phyloP scores from a whole-genome alignment of 306 rosid genomes.

The Lathyrus oleraceus region DNA sequence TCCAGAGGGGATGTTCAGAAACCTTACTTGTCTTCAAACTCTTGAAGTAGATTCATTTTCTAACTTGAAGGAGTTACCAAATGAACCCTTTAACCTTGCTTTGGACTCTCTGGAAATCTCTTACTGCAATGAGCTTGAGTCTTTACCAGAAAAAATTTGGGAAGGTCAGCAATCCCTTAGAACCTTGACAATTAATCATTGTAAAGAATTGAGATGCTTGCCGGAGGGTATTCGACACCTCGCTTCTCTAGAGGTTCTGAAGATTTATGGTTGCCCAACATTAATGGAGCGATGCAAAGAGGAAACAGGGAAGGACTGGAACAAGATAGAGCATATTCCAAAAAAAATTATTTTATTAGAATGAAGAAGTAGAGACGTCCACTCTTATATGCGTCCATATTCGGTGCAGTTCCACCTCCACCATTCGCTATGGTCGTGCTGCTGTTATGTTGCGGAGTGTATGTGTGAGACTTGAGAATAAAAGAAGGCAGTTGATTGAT shows the following conservation, averaged over 20 bases:
- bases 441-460: too few relatives aligned
- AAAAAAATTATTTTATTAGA: too few relatives aligned
- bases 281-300: not conserved
- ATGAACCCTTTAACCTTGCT: not conserved
- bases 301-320: not conserved
- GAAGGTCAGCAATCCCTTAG: conserved; percentile 1
- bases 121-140: not conserved
- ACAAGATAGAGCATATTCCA: conserved; percentile 17
- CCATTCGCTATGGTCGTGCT: too few relatives aligned
- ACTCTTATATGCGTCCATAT: too few relatives aligned
- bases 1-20: not conserved
- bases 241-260: not conserved
- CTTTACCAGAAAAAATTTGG: not conserved
- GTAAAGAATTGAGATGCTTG: not conserved
- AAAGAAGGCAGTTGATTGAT: too few relatives aligned
- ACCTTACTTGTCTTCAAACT: not conserved
- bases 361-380: too few relatives aligned
- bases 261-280: not conserved
- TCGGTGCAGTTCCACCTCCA: too few relatives aligned
- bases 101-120: not conserved
- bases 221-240: not conserved
- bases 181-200: fast-evolving
- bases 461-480: too few relatives aligned
- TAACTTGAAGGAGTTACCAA: conserved; percentile 1
- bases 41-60: fast-evolving